These are phyloP conservation scores for Acanthamoeba castellanii DNA, from an alignment of 208 protist genomes.

Conservation along the genomic window DNA sequence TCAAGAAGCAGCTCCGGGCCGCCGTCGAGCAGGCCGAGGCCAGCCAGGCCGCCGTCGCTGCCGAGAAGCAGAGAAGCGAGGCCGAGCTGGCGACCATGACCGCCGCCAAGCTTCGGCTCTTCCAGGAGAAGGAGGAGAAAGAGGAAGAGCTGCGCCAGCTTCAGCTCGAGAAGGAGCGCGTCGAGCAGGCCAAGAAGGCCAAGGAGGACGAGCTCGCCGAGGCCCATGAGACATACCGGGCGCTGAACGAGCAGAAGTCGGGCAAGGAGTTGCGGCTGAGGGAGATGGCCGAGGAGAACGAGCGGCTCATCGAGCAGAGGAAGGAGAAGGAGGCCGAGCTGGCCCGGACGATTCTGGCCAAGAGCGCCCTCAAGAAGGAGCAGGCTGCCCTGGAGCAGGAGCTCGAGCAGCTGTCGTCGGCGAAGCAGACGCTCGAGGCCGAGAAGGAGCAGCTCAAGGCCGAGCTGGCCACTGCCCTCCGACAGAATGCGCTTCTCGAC, in stretches of 20 bases:
- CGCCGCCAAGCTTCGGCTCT: background rate
- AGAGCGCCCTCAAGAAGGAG: conserved; percentile 46
- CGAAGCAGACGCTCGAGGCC: background rate
- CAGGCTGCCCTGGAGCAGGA: background rate
- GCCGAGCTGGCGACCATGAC: background rate
- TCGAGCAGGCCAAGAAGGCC: conserved; percentile 43
- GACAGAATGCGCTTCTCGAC: conserved; percentile 5
- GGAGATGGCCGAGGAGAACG: conserved; percentile 15
- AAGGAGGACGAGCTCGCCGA: conserved; percentile 32
- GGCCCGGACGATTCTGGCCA: background rate
- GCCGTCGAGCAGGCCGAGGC: conserved; percentile 3
- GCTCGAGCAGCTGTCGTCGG: background rate
- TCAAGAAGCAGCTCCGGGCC: conserved; percentile 6
- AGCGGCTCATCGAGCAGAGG: background rate
- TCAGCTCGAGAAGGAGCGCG: background rate
- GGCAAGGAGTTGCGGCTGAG: background rate
- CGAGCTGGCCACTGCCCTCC: background rate
- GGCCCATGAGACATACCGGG: background rate
- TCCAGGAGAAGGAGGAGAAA: conserved; percentile 31
- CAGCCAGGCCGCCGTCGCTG: background rate
- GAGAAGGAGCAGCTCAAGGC: background rate
- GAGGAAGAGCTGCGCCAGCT: conserved; percentile 20
- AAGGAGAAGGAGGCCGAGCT: conserved; percentile 44
- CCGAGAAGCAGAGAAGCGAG: conserved; percentile 25
- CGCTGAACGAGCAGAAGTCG: background rate